Evolutionary conservation across 176 grass and related monocot species (phyloP).

Genomic region (Rhynchospora breviuscula): DNA sequence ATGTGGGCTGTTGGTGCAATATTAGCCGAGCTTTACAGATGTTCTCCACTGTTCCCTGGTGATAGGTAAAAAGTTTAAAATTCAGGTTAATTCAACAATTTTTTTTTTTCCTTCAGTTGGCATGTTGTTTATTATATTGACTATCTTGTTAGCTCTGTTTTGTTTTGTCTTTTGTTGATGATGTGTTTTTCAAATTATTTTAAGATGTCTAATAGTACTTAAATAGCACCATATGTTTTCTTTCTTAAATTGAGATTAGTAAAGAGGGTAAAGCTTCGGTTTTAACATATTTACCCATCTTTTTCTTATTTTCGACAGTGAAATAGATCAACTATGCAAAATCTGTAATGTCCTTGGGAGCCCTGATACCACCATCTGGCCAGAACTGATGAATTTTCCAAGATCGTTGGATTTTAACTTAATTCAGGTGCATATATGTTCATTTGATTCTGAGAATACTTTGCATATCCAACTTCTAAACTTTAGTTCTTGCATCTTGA

Average conservation of each 20-base stretch:
- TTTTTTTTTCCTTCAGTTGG: neutral
- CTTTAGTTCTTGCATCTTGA: neutral
- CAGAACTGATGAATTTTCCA: conserved; percentile 68
- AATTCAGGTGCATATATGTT: conserved; percentile 57
- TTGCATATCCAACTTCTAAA: neutral
- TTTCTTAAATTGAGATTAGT: neutral
- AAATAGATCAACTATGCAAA: conserved; percentile 83
- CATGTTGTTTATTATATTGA: neutral
- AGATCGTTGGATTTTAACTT: conserved; percentile 51
- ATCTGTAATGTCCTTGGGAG: conserved; percentile 85
- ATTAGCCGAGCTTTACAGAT: conserved; percentile 78
- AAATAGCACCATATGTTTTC: neutral
- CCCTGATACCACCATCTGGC: conserved; percentile 68
- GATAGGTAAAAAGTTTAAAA: conserved; percentile 45
- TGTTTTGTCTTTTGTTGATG: neutral
- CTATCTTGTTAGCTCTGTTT: neutral
- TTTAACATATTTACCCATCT: neutral
- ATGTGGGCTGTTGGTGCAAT: conserved; percentile 93
- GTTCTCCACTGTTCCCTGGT: conserved; percentile 86
- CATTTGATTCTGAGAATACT: neutral
- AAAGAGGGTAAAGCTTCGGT: neutral
- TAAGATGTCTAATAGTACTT: neutral
- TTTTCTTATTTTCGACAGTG: conserved; percentile 32
- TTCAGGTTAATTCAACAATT: neutral
- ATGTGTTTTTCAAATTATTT: neutral